Evolutionary conservation across 257 asterid genomes (phyloP), one percentile per base, ranked within the genome.

Genomic region (Coffea eugenioides): DNA sequence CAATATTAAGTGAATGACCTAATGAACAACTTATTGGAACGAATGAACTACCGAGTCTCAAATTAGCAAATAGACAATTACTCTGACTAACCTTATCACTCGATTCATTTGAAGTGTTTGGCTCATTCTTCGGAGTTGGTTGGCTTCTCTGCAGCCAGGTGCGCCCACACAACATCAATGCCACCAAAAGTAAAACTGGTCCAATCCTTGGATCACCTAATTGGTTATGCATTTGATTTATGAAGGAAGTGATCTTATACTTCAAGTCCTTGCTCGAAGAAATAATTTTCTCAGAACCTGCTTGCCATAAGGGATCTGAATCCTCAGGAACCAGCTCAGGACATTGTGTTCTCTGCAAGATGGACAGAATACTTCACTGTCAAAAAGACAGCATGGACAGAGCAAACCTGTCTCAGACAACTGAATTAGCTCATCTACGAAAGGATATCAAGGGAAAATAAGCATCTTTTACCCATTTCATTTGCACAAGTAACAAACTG

Each of bases 261-360:
- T 83, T 90, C 84, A 91, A 49, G 83, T 61, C 89, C 76, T 82
- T 84, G 81, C 91, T 86, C 0, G 97, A 83, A 46, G 93, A 57
- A 66, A 85, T 43, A 61, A 91, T 52, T 73, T 75, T 91, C 76
- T 83, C 83, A 79, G 97, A 82, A 83, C 90, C 85, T 65, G 85
- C 80, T 2, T 91, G 77, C 98, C 97, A 95, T 69, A 82, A 71
- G 71, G 89, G 89, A 83, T 85, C 93, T 18, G 84, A 87, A 62
- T 96, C 99, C 90, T 96, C 99, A 0, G 97, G 94, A 41, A 90
- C 81, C 76, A 96, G 89, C 69, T 90, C 97, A 7, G 99, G 99
- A 77, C 96, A 84, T 83, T 75, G 90, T 45, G 97, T 90, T 90
- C 80, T 95, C 99, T 95, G 95, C 88, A 82, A 36, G 81, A 80